Percentiles rank a stretch among this genome's conserved stretches.
Conservation (phyloP, 106 monocot species). For the Gastrodia elata region DNA sequence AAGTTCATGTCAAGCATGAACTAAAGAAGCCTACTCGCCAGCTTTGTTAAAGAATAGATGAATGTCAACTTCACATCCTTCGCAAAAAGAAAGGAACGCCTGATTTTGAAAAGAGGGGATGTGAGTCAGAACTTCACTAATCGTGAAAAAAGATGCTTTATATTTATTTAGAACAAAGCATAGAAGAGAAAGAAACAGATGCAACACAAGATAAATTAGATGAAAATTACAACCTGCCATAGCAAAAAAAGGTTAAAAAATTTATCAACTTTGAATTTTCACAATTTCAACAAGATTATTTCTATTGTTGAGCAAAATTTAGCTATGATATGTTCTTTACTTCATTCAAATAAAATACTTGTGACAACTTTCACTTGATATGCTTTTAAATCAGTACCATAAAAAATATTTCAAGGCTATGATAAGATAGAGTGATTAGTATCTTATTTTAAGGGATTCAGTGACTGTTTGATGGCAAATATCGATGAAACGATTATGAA, state of each 20-base stretch:
- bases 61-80: constrained; percentile 94
- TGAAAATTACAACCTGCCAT: neutral
- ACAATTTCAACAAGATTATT: neutral
- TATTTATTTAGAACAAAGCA: neutral
- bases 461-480: neutral
- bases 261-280: neutral
- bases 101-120: constrained; percentile 13
- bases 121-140: constrained; percentile 2
- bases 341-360: neutral
- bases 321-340: neutral
- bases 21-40: constrained; percentile 61
- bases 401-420: neutral
- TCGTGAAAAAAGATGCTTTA: neutral
- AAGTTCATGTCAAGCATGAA: constrained; percentile 1
- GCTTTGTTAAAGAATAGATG: constrained; percentile 91
- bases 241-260: neutral
- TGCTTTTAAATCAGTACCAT: neutral
- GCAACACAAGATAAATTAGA: too few relatives aligned
- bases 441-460: neutral
- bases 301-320: neutral
- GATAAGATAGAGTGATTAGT: neutral
- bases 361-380: neutral
- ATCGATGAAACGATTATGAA: too few relatives aligned
- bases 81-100: constrained; percentile 95
- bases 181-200: neutral